Conservation (phyloP, 2,329 filamentous ascomycete species). For the Zarea fungicola region DNA sequence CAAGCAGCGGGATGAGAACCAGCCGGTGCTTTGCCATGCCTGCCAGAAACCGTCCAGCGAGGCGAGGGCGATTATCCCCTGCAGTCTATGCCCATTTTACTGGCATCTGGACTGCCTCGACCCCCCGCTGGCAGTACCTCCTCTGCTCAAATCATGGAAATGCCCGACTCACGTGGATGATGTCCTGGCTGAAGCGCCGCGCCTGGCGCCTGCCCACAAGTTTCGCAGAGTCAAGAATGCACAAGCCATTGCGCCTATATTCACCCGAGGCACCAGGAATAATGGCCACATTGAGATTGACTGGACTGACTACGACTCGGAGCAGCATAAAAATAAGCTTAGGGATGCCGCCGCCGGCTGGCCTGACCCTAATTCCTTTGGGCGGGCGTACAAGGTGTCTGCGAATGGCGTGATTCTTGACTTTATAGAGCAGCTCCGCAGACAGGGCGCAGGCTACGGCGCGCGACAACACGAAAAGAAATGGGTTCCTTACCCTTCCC, state of each 20-base stretch:
- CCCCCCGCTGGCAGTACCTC: slow-evolving; percentile 74
- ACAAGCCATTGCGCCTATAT: slow-evolving; percentile 45
- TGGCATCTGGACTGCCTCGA: slow-evolving; percentile 95
- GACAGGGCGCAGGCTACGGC: slow-evolving; percentile 34
- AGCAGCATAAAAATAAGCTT: slow-evolving; percentile 51
- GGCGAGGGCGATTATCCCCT: slow-evolving; percentile 71
- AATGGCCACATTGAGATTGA: slow-evolving; percentile 69
- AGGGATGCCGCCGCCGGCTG: no score
- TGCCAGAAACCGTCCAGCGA: slow-evolving; percentile 63
- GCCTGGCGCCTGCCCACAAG: slow-evolving; percentile 55
- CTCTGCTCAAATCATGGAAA: slow-evolving; percentile 72
- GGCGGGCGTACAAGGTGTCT: slow-evolving; percentile 59
- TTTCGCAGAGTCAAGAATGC: slow-evolving; percentile 56
- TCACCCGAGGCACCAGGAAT: slow-evolving; percentile 61
- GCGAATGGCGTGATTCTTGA: slow-evolving; percentile 63
- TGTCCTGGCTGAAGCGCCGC: slow-evolving; percentile 56
- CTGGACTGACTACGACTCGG: slow-evolving; percentile 51
- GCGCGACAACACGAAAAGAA: slow-evolving; percentile 25
- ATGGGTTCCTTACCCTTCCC: slow-evolving; percentile 24
- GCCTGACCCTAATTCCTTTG: slow-evolving; percentile 55
- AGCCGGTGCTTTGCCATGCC: slow-evolving; percentile 68
- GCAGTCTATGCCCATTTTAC: slow-evolving; percentile 72
- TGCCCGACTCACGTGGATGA: slow-evolving; percentile 85
- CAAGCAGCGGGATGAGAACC: slow-evolving; percentile 69
- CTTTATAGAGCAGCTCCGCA: slow-evolving; percentile 58